These are phyloP conservation scores for Tolypocladium ovalisporum DNA, from an alignment of 2,329 filamentous ascomycete species.

Conservation along the genomic window DNA sequence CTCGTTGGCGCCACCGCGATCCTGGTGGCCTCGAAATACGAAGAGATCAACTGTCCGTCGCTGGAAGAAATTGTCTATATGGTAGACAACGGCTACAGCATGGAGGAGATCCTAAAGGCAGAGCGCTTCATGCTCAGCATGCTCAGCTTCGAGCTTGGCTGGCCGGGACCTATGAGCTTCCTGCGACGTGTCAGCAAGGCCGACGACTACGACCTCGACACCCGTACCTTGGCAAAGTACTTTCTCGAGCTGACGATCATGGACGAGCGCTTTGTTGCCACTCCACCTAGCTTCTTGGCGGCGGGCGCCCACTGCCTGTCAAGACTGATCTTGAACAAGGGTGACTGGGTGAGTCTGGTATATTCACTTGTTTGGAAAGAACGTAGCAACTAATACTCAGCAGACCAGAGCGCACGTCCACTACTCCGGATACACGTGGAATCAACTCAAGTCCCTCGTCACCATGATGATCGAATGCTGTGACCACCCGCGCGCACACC, in stretches of 20 bases:
- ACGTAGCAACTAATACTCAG: neutral
- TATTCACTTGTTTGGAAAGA: too few relatives aligned
- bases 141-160: slow-evolving; percentile 90
- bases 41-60: slow-evolving; percentile 96
- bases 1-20: slow-evolving; percentile 93
- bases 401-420: slow-evolving; percentile 75
- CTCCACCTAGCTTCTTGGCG: slow-evolving; percentile 79
- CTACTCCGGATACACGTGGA: slow-evolving; percentile 88
- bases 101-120: slow-evolving; percentile 90
- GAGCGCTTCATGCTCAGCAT: slow-evolving; percentile 98
- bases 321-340: slow-evolving; percentile 79
- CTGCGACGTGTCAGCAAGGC: slow-evolving; percentile 94
- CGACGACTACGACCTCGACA: slow-evolving; percentile 94
- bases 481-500: slow-evolving; percentile 68
- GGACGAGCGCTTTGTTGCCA: slow-evolving; percentile 94
- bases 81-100: slow-evolving; percentile 85
- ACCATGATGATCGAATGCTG: slow-evolving; percentile 80
- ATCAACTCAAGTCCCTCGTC: slow-evolving; percentile 69
- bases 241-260: slow-evolving; percentile 94
- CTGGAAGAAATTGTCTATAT: slow-evolving; percentile 95
- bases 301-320: slow-evolving; percentile 90
- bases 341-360: slow-evolving; percentile 62
- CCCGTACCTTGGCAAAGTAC: slow-evolving; percentile 91
- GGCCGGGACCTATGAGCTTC: slow-evolving; percentile 99
- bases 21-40: slow-evolving; percentile 93